These are phyloP conservation scores for Diutina scorzettiae DNA, from an alignment of 1,139 yeast genomes.

Conservation along the genomic window DNA sequence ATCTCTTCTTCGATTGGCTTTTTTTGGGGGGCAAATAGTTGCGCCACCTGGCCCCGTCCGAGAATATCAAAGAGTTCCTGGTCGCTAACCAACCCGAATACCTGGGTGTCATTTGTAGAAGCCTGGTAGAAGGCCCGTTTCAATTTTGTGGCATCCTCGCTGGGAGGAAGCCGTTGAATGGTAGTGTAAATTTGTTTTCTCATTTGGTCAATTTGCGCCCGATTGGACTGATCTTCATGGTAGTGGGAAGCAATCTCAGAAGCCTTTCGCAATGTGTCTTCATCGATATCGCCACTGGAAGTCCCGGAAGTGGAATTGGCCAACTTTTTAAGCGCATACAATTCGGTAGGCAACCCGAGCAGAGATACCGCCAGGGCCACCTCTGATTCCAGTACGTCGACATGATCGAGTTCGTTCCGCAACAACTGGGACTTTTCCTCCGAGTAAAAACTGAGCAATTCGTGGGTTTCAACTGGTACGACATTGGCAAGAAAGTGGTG, in stretches of 20 bases:
- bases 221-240: constrained; percentile 16
- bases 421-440: constrained; percentile 78
- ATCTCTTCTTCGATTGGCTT: constrained; percentile 19
- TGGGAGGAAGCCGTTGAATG: constrained; percentile 15
- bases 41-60: constrained; percentile 25
- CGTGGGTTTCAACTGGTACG: constrained; percentile 80
- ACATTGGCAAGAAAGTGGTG: constrained; percentile 59
- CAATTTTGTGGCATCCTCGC: constrained; percentile 42
- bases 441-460: constrained; percentile 73
- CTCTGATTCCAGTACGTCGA: constrained; percentile 74
- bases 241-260: constrained; percentile 17
- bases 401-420: constrained; percentile 62
- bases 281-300: constrained; percentile 11
- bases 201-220: constrained; percentile 14
- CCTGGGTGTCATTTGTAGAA: constrained; percentile 48
- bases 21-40: constrained; percentile 14
- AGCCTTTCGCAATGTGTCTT: constrained; percentile 14
- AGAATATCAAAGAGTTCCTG: constrained; percentile 17
- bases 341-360: constrained; percentile 60
- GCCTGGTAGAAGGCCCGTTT: constrained; percentile 63
- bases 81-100: constrained; percentile 26
- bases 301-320: constrained; percentile 7
- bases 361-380: constrained; percentile 67
- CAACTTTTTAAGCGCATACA: constrained; percentile 41
- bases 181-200: constrained; percentile 30